Percentiles rank a stretch among this genome's conserved stretches.
phyloP scores from a whole-genome alignment of 768 basidiomycete genomes.

The Boletus tylopilopsis region DNA sequence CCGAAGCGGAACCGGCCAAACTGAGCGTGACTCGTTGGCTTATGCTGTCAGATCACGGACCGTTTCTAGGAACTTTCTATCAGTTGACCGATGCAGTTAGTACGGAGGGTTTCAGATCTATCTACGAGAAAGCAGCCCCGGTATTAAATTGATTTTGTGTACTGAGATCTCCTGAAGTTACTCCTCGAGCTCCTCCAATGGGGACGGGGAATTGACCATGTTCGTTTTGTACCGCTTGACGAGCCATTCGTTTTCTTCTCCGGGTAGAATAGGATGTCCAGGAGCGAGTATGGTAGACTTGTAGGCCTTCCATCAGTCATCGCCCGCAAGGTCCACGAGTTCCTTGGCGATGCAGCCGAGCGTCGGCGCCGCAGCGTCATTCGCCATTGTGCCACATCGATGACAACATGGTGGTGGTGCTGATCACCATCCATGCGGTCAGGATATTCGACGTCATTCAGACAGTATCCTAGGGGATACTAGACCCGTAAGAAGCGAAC shows the following conservation, averaged over 20 bases:
- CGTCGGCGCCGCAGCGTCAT: too few relatives aligned
- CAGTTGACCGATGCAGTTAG: too few relatives aligned
- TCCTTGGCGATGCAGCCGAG: conserved; percentile 67
- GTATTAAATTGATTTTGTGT: conserved; percentile 30
- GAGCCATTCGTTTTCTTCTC: conserved; percentile 35
- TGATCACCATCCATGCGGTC: conserved; percentile 45
- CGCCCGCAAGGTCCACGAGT: conserved; percentile 66
- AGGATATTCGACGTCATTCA: conserved; percentile 39
- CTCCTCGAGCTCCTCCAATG: conserved; percentile 21
- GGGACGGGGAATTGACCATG: conserved; percentile 6
- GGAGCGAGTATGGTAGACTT: conserved; percentile 43
- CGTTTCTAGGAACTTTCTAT: too few relatives aligned
- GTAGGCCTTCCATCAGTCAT: conserved; percentile 54
- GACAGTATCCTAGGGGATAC: conserved; percentile 61
- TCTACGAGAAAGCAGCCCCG: too few relatives aligned
- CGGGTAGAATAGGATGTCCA: conserved; percentile 48
- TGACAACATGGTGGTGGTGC: too few relatives aligned
- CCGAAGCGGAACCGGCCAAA: too few relatives aligned
- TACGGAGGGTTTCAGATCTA: too few relatives aligned
- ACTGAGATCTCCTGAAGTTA: conserved; percentile 30
- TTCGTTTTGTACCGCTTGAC: conserved; percentile 12
- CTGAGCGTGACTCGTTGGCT: too few relatives aligned
- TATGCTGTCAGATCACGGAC: too few relatives aligned
- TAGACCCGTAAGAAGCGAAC: conserved; percentile 39
- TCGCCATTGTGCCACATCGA: too few relatives aligned